Evolutionary conservation across 2,329 filamentous ascomycete genomes (phyloP), one percentile per base, ranked within the genome.

Genomic region (Arthrobotrys pseudoclavata): DNA sequence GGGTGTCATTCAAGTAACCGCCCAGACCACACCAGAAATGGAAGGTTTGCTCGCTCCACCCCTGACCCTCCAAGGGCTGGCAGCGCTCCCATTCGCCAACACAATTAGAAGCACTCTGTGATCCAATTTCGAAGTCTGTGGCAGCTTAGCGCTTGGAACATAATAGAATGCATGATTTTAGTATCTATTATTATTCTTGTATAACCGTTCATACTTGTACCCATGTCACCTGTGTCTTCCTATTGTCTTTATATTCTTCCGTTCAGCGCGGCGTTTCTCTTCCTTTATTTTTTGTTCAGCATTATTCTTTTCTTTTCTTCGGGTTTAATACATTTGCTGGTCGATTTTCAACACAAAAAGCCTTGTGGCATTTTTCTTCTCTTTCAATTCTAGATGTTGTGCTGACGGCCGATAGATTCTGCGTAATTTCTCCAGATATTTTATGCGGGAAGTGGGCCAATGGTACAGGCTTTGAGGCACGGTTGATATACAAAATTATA

Each of bases 51-150:
- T 45, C 31, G 10, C 6, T 10, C 20, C 22, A 42, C 26, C 70
- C 70, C 18, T 40, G 7, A 13, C 12, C 31, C n/a, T 22, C 7
- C 22, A 50, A 55, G 31, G 57, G 20, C 18, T 13, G 10, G 48
- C 20, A 31, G 18, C 7, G 15, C 34, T 68, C 42, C 40, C 45
- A 77, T 77, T 77, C 67, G 67, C 45, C 40, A 48, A 67, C 74
- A 71, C 67, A 77, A 67, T 71, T 77, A 77, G 74, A 70, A 77
- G 26, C 74, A 61, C 31, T 45, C 63, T 42, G 57, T 34, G 26
- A 48, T 57, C 40, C 50, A 76, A 71, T 77, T 71, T 77, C 42
- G 62, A 52, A 13, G 2, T 18, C 20, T 72, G 48, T 24, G 47
- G 37, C 29, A 40, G 20, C 37, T 62, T 48, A 76, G 72, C 72